These are phyloP conservation scores for Trichophyton rubrum DNA, from an alignment of 2,329 filamentous ascomycete species.

Conservation along the genomic window DNA sequence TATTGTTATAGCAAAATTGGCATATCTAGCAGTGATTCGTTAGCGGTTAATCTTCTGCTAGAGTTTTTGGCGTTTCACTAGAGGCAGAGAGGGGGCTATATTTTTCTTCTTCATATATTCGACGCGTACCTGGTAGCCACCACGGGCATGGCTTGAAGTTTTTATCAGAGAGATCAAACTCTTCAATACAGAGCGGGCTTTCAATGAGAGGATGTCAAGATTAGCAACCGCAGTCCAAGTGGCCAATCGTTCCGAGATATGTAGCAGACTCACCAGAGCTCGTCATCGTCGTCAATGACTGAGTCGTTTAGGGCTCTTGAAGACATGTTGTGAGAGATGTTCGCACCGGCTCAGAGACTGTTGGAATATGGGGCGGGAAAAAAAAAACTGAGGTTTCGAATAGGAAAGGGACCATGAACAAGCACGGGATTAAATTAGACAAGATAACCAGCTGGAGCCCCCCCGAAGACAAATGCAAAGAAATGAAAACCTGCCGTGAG, in stretches of 20 bases:
- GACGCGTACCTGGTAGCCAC: conserved; percentile 77
- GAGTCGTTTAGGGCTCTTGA: conserved; percentile 35
- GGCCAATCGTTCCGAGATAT: background rate
- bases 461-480: conserved; percentile 3
- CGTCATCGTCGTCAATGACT: conserved; percentile 40
- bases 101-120: background rate
- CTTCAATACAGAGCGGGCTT: conserved; percentile 95
- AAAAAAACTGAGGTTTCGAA: background rate
- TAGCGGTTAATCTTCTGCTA: background rate
- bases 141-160: conserved; percentile 96
- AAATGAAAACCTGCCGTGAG: conserved; percentile 8
- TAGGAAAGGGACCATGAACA: background rate
- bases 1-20: conserved; percentile 99
- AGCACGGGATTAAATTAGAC: conserved; percentile 6
- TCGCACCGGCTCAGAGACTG: background rate
- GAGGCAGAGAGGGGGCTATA: background rate
- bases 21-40: conserved; percentile 55
- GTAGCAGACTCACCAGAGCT: conserved; percentile 32
- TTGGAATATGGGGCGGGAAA: background rate
- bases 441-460: background rate
- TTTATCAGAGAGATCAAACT: conserved; percentile 94
- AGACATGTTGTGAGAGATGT: conserved; percentile 26
- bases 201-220: conserved; percentile 14
- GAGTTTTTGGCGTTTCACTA: background rate
- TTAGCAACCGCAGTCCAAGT: conserved; percentile 4